Evolutionary conservation across 768 basidiomycete species (phyloP), one percentile per base, ranked within the genome.

Genomic region (Naematelia aurantialba): DNA sequence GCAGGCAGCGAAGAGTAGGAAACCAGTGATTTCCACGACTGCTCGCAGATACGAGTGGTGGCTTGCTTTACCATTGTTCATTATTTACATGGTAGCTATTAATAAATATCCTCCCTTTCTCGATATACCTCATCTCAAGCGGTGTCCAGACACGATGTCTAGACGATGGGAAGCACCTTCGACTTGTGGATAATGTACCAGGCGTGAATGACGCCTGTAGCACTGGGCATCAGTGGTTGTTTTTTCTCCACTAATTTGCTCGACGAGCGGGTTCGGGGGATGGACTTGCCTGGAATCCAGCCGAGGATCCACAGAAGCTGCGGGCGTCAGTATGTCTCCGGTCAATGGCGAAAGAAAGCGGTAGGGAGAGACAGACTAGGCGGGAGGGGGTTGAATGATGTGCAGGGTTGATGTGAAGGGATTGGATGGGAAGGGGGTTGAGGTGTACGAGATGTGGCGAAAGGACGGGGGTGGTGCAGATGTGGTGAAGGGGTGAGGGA

Each of bases 241-340:
- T 31, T 45, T 14, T 24, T 47, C 45, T 45, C 2, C 26, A 13
- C n/a, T 1, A 13, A 1, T 17, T 27, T 22, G 25, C 8, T 21
- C 56, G 8, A 25, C 46, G 21, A 24, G 25, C 46, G 13, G 5
- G n/a, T 51, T 5, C 17, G 4, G n/a, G 4, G 12, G 50, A 8
- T 51, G 11, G 17, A 44, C 64, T 66, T 27, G 60, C 62, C 82
- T 11, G 83, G 82, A 52, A 83, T 79, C 82, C 82, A 83, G 30
- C 81, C 81, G 5, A 83, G 70, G 29, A 82, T 70, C 60, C 72
- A 76, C 3, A 81, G 67, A 4, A 76, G 61, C 44, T 79, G 70
- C n/a, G n/a, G n/a, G n/a, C n/a, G n/a, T n/a, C n/a, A n/a, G 58
- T 81, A 80, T 52, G 79, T 79, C 67, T 72, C 14, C 49, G 4